Evolutionary conservation across 1,284 basidiomycete species (phyloP), one percentile per base, ranked within the genome.

Genomic region (Sanghuangporus sanghuang): DNA sequence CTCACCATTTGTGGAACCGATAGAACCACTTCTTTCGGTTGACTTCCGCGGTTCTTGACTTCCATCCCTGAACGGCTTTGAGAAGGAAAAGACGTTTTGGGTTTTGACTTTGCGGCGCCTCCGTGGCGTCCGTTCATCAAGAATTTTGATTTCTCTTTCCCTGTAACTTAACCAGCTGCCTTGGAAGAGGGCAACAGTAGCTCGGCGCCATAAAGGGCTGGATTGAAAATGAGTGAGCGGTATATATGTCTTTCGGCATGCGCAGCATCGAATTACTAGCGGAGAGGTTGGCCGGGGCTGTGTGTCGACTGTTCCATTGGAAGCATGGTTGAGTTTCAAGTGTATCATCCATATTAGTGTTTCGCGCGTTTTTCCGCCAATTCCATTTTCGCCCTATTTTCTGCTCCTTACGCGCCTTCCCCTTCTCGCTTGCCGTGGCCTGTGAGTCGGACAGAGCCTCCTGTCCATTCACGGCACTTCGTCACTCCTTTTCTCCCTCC

Each of bases 391-490:
- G 54, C 63, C 63, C 46, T 52, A 56, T 55, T 60, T 64, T 64
- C 59, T 60, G 50, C 58, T 60, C 56, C 62, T 57, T 64, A 36
- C 32, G 58, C 58, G 58, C 53, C 39, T 60, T 60, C 52, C 63
- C 63, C 63, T 64, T 64, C 55, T 61, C 48, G 63, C 57, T 57
- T 61, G 55, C 59, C 58, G 66, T 40, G 67, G 67, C 71, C 70
- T 68, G 74, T 75, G 69, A 69, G 70, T 71, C 65, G 71, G 61
- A 76, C 73, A 68, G 73, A 69, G 62, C 67, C 69, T 58, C 65
- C 53, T 57, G 49, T 55, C 53, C 55, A 42, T 61, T 64, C 6
- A 16, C 16, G 36, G 42, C 57, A 32, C 59, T 21, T 23, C 61
- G 56, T 40, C 59, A 40, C 32, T 54, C 60, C 40, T 54, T 59